Conservation (phyloP, 495 filamentous ascomycete genomes). For the Coniosporium apollinis region DNA sequence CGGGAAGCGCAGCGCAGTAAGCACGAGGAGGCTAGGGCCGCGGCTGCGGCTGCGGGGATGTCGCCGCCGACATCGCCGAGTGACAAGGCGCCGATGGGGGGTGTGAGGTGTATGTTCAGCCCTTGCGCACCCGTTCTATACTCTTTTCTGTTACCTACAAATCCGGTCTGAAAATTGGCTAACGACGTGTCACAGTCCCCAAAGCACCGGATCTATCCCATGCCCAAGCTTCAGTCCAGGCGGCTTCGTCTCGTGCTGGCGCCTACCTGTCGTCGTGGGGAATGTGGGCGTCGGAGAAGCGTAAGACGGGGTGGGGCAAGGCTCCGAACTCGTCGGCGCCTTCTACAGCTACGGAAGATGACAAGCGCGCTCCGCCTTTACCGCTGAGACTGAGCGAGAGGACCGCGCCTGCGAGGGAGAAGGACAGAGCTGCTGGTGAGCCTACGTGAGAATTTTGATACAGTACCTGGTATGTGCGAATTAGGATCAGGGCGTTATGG, state of each 20-base stretch:
- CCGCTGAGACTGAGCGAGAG: no score
- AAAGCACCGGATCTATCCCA: conserved; percentile 41
- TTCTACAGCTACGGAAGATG: no score
- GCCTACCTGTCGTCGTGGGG: conserved; percentile 91
- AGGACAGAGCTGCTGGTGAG: no score
- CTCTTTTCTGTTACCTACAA: neutral
- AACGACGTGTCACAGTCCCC: conserved; percentile 11
- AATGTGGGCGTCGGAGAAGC: conserved; percentile 83
- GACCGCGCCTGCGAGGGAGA: no score
- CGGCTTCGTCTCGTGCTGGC: conserved; percentile 56
- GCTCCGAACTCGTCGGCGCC: no score
- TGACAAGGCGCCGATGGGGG: conserved; percentile 7
- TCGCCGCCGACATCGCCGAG: conserved; percentile 1
- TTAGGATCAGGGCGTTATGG: no score
- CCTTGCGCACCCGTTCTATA: neutral
- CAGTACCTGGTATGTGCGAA: no score
- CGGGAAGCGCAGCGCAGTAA: conserved; percentile 63
- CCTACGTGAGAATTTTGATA: no score
- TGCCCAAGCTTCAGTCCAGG: conserved; percentile 49
- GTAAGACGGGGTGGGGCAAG: conserved; percentile 39
- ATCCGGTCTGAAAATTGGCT: conserved; percentile 5
- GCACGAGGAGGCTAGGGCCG: conserved; percentile 23
- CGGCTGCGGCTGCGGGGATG: conserved; percentile 1
- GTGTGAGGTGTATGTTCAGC: conserved; percentile 18
- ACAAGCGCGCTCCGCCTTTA: no score